Percentiles rank a stretch among this genome's conserved stretches.
These are phyloP conservation scores for Ceratobasidium sp. DNA, from an alignment of 1,284 basidiomycete genomes.

Conservation along the genomic window DNA sequence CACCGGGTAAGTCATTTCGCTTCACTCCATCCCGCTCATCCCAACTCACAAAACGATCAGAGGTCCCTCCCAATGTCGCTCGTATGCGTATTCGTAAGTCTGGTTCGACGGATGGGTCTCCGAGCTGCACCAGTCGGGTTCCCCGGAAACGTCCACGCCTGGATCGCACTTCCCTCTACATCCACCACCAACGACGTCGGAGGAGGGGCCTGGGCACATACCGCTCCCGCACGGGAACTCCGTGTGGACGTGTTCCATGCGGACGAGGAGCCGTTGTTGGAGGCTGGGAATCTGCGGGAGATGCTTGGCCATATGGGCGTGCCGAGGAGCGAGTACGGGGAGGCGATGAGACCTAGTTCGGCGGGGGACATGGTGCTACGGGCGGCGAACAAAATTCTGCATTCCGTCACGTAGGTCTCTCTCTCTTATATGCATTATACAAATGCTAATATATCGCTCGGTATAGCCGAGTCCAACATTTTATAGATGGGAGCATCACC, in stretches of 20 bases:
- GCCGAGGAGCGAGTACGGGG: constrained; percentile 46
- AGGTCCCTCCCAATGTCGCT: constrained; percentile 69
- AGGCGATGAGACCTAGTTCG: constrained; percentile 53
- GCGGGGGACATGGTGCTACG: constrained; percentile 57
- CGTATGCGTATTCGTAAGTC: constrained; percentile 65
- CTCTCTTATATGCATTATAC: constrained; percentile 49
- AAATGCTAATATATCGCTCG: background rate
- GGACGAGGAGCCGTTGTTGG: constrained; percentile 54
- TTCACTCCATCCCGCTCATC: background rate
- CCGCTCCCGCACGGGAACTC: constrained; percentile 51
- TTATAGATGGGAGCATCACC: background rate
- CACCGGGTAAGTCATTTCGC: constrained; percentile 52
- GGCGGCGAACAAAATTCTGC: constrained; percentile 57
- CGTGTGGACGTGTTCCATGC: constrained; percentile 62
- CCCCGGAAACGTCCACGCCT: constrained; percentile 64
- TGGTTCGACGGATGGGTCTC: constrained; percentile 64
- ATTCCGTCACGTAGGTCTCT: constrained; percentile 23
- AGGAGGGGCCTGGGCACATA: background rate
- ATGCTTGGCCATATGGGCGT: constrained; percentile 53
- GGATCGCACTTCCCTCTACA: constrained; percentile 55
- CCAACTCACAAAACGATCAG: background rate
- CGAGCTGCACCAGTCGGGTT: constrained; percentile 65
- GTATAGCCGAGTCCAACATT: constrained; percentile 10
- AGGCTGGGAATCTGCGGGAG: constrained; percentile 53
- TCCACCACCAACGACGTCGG: background rate